phyloP scores from a whole-genome alignment of 768 basidiomycete genomes.

The Suillus bovinus region DNA sequence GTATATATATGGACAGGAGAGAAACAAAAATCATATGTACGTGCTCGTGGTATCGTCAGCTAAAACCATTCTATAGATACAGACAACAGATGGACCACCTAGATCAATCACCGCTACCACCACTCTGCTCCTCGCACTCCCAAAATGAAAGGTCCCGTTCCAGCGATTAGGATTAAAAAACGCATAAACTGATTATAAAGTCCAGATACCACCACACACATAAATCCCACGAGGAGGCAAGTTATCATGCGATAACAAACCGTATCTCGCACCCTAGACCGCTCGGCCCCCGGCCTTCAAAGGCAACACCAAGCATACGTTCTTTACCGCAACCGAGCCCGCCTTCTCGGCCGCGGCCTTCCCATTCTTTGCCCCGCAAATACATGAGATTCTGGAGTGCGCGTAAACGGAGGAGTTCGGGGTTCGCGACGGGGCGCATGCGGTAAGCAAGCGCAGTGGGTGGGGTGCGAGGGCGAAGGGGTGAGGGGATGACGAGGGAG shows the following conservation, averaged over 20 bases:
- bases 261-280: slow-evolving; percentile 44
- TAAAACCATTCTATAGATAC: slow-evolving; percentile 12
- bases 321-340: slow-evolving; percentile 57
- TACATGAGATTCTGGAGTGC: slow-evolving; percentile 61
- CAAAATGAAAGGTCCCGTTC: slow-evolving; percentile 2
- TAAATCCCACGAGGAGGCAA: neutral
- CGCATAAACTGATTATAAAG: slow-evolving; percentile 32
- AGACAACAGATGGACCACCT: slow-evolving; percentile 7
- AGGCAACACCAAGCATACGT: slow-evolving; percentile 56
- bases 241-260: slow-evolving; percentile 30
- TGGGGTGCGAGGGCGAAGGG: slow-evolving; percentile 40
- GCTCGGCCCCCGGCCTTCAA: slow-evolving; percentile 62
- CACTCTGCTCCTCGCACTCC: neutral
- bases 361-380: slow-evolving; percentile 45
- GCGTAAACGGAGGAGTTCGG: slow-evolving; percentile 54
- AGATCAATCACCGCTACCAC: neutral
- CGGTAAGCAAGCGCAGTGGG: slow-evolving; percentile 40
- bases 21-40: slow-evolving; percentile 5
- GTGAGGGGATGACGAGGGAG: slow-evolving; percentile 41
- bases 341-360: slow-evolving; percentile 49
- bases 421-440: slow-evolving; percentile 60
- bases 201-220: slow-evolving; percentile 17
- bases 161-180: slow-evolving; percentile 34
- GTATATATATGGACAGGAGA: slow-evolving; percentile 6
- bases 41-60: slow-evolving; percentile 10